Percentiles rank a stretch among this genome's conserved stretches.
These are phyloP conservation scores for Pleurotus eryngii DNA, from an alignment of 768 basidiomycete species.

Conservation along the genomic window DNA sequence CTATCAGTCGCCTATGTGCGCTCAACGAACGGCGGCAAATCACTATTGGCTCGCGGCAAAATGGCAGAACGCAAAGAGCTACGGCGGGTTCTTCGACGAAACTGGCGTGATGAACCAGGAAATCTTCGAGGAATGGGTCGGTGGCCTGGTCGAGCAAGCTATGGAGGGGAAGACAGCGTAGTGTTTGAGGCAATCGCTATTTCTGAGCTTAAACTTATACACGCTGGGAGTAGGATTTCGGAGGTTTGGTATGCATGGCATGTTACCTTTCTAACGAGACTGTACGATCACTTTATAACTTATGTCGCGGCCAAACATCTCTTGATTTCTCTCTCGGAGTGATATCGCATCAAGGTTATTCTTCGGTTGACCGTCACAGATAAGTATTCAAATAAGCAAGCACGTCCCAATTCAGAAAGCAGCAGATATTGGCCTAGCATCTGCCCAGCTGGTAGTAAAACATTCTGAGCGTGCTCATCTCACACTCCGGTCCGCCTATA, in stretches of 20 bases:
- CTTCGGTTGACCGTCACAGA: too few species aligned
- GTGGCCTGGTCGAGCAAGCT: constrained; percentile 62
- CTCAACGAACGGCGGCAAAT: constrained; percentile 83
- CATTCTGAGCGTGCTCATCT: too few species aligned
- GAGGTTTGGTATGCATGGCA: not conserved
- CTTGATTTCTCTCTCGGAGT: not conserved
- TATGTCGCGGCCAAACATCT: not conserved
- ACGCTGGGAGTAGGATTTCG: too few species aligned
- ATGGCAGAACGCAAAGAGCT: constrained; percentile 51
- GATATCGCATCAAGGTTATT: too few species aligned
- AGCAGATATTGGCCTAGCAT: too few species aligned
- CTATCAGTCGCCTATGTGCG: constrained; percentile 70
- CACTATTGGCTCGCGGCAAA: constrained; percentile 70
- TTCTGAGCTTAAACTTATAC: not conserved
- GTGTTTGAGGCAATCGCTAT: not conserved
- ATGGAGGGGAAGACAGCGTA: constrained; percentile 67
- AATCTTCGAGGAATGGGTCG: constrained; percentile 76
- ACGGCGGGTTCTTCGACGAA: constrained; percentile 79
- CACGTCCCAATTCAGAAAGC: too few species aligned
- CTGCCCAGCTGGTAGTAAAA: too few species aligned
- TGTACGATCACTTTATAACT: not conserved
- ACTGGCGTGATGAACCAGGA: constrained; percentile 76
- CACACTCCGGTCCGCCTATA: too few species aligned
- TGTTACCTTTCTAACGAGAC: not conserved
- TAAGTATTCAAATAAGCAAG: too few species aligned